phyloP scores from a whole-genome alignment of 176 grass and related monocot genomes.

The Hyparrhenia diplandra region DNA sequence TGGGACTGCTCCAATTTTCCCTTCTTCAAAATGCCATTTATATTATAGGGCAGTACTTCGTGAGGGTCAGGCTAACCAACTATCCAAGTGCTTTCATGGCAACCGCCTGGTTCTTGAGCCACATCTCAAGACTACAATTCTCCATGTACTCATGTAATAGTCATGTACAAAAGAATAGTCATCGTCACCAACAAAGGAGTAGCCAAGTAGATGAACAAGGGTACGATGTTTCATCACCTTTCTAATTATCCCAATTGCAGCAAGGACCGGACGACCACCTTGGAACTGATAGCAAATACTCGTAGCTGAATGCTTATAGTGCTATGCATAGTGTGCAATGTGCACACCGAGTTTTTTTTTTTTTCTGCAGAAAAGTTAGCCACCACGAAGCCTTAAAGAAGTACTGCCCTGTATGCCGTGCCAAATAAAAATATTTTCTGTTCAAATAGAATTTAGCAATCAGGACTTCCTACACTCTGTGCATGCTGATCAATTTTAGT shows the following conservation, averaged over 20 bases:
- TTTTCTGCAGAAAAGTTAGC: not conserved
- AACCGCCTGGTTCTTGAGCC: slow-evolving; percentile 69
- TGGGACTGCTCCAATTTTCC: no score
- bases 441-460: no score
- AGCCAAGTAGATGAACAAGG: not conserved
- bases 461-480: no score
- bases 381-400: no score
- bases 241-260: not conserved
- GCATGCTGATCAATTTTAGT: no score
- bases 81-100: slow-evolving; percentile 38
- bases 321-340: no score
- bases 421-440: no score
- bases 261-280: not conserved
- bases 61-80: slow-evolving; percentile 58
- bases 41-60: no score
- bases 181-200: not conserved
- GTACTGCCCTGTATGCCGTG: no score
- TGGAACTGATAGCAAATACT: not conserved
- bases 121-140: slow-evolving; percentile 79
- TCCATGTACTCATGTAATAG: slow-evolving; percentile 40
- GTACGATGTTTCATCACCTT: not conserved
- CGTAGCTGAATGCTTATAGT: not conserved
- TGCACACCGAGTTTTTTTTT: no score
- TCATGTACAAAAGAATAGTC: not conserved
- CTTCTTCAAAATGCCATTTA: no score